These are phyloP conservation scores for Cucumis cinereus DNA, from an alignment of 306 rosid genomes.

Conservation along the genomic window DNA sequence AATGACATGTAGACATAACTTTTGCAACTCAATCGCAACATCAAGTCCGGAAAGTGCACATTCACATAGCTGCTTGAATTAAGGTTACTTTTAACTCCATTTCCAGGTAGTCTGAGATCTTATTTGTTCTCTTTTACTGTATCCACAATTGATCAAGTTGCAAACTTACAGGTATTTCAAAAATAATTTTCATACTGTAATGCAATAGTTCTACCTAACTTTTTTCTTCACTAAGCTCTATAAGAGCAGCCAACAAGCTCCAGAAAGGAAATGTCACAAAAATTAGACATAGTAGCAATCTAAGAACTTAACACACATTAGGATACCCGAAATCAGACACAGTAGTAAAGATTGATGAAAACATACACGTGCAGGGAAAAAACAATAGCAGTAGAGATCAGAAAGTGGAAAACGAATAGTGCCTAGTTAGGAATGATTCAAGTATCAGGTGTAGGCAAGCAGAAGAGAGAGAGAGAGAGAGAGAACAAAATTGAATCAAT, in stretches of 20 bases:
- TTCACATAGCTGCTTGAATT: neutral
- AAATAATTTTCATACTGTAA: neutral
- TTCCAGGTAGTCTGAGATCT: neutral
- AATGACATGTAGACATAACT: neutral
- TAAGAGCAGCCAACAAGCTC: neutral
- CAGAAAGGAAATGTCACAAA: neutral
- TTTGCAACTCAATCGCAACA: neutral
- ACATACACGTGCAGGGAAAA: neutral
- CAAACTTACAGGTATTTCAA: neutral
- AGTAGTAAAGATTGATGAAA: neutral
- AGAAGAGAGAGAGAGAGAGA: neutral
- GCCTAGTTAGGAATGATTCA: neutral
- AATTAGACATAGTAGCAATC: neutral
- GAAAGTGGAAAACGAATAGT: neutral
- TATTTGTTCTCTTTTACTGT: neutral
- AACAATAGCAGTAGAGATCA: neutral
- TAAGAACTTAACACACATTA: neutral
- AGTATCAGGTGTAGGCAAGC: neutral
- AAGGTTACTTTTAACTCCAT: slow-evolving; percentile 1
- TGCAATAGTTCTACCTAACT: neutral
- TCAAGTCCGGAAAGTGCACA: neutral
- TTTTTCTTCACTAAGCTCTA: neutral
- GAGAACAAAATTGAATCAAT: neutral
- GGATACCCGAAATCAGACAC: neutral
- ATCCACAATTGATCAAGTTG: neutral